Base-by-base conservation (phyloP, 2,329 filamentous ascomycete genomes). In the Cryphonectria parasitica region DNA sequence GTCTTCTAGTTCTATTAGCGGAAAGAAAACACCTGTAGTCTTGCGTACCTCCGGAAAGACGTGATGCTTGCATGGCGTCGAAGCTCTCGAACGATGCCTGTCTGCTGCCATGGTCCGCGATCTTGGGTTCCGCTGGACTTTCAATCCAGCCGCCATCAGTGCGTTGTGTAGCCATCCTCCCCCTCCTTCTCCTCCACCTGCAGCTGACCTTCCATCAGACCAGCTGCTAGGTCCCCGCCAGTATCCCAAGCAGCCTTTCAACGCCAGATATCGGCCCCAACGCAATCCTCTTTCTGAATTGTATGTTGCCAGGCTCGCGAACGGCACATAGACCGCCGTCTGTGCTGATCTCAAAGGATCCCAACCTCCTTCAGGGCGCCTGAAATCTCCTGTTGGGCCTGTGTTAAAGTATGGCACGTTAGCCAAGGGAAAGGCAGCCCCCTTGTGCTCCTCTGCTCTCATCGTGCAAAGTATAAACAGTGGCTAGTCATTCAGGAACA, bases 311-410 rank as follows among this genome's bases (percentile, higher is more conserved):
- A 56, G 19, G 61, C 60, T 67, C 61, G 64, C 64, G 8, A 63
- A 49, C 25, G 28, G 17, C 64, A 7, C 60, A 41, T 68, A 39
- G 34, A 36, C 31, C 22, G 36, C 25, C 3, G 25, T 22, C 15
- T 64, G 54, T 25, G 25, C 17, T 45, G 45, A 28, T 4, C 69
- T 71, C 68, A 71, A 22, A 68, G 64, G 34, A 73, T 45, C 22
- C 72, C 72, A 41, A 63, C 66, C 5, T 68, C 70, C 52, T 73
- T 73, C n/a, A 73, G 70, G 25, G 56, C 39, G 45, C 39, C 49
- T 78, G 81, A 78, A 80, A 83, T 79, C 78, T 82, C 80, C 79
- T 82, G 78, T 79, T 78, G 82, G 78, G 80, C 83, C 83, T 83
- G 82, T 80, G 79, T 82, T 17, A 11, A 64, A 64, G 60, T 28